phyloP scores from a whole-genome alignment of 2,329 filamentous ascomycete species.

The Didymella keratinophila region DNA sequence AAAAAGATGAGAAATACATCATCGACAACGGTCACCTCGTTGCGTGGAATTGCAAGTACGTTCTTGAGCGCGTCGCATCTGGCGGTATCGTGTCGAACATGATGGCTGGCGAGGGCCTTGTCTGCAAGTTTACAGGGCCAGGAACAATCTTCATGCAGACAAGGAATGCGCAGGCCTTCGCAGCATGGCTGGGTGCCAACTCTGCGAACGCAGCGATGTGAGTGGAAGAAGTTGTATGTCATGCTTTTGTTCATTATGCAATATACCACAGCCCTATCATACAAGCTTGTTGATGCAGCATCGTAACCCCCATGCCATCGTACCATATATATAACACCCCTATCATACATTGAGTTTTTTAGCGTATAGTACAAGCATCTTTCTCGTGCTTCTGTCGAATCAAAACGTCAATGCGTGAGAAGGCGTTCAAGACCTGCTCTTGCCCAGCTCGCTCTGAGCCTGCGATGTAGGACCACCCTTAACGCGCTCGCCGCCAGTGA shows the following conservation, averaged over 20 bases:
- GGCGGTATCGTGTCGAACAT: slow-evolving; percentile 92
- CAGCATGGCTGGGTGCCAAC: slow-evolving; percentile 56
- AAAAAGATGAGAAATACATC: slow-evolving; percentile 82
- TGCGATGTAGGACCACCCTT: slow-evolving; percentile 42
- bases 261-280: slow-evolving; percentile 11
- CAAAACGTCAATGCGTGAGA: background rate
- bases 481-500: slow-evolving; percentile 42
- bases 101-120: slow-evolving; percentile 82
- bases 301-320: background rate
- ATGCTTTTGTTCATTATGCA: slow-evolving; percentile 7
- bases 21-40: slow-evolving; percentile 94
- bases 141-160: slow-evolving; percentile 94
- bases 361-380: background rate
- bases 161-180: slow-evolving; percentile 75
- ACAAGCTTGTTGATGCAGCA: background rate
- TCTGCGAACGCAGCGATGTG: slow-evolving; percentile 20
- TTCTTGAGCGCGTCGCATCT: slow-evolving; percentile 86
- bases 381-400: background rate
- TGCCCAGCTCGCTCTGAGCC: slow-evolving; percentile 46
- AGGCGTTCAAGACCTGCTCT: slow-evolving; percentile 28
- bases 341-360: background rate
- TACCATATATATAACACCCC: background rate
- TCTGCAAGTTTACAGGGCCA: slow-evolving; percentile 90
- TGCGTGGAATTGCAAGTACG: slow-evolving; percentile 96
- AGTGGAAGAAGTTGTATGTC: background rate